Evolutionary conservation across 805 yeast genomes (phyloP), one percentile per base, ranked within the genome.

Genomic region (Saccharomycopsis microspora): DNA sequence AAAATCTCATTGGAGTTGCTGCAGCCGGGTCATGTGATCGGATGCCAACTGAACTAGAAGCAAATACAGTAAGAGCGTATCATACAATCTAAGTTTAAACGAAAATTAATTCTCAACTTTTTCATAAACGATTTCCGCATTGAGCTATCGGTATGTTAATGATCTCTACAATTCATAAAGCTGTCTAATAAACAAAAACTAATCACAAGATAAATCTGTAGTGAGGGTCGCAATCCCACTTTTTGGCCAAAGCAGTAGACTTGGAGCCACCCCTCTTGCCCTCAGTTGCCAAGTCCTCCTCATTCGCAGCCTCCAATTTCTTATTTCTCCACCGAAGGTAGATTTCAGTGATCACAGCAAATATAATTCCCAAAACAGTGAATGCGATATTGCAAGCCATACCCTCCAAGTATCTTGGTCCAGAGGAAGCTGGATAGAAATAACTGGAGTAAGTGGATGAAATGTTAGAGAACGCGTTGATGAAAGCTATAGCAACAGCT

Each of bases 371-470:
- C 39, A 64, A 58, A 4, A 61, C 61, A 35, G 72, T 58, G 54
- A 73, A 74, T 1, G 60, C 78, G 62, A 72, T 67, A 59, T 73
- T 73, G 54, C 75, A 71, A 8, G 63, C 57, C 53, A 72, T 71
- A 5, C 76, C 80, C 34, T 63, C 61, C 43, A 68, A 53, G 53
- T 72, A 75, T 41, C 71, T 63, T 38, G 80, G 81, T n/a, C 67
- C 68, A 36, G 61, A 64, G 7, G 64, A 52, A 3, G 62, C 40
- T 19, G 76, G 76, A 52, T 75, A 75, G 42, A 75, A 60, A 55
- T 72, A 75, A 1, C 79, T 63, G 49, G 74, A 75, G 74, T 78
- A 74, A 46, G 75, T 75, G 3, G 78, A 73, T 0, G 80, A 72
- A 4, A 78, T 69, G 57, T 76, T 75, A 29, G 77, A 71, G 42